Evolutionary conservation across 805 yeast genomes (phyloP).

Genomic region (Vanderwaltozyma yarrowii): DNA sequence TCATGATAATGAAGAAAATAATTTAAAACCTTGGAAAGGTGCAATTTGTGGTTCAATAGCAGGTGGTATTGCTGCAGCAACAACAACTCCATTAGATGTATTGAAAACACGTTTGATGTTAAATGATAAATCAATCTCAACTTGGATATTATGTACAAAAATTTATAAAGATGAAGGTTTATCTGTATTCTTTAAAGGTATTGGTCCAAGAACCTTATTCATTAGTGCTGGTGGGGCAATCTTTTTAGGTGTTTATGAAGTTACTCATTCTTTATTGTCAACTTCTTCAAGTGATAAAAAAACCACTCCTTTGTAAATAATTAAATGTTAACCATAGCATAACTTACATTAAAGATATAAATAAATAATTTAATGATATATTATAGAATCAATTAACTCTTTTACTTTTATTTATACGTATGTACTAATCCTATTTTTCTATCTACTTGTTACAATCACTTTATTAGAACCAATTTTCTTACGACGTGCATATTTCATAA

Average conservation of each 20-base stretch:
- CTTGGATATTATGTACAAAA: conserved; percentile 37
- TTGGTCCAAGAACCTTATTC: conserved; percentile 96
- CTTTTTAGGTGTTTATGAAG: conserved; percentile 87
- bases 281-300: conserved; percentile 2
- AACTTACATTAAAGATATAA: no score
- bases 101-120: conserved; percentile 83
- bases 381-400: not conserved
- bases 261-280: conserved; percentile 36
- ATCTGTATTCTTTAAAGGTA: conserved; percentile 64
- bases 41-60: conserved; percentile 77
- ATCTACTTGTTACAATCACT: conserved; percentile 27
- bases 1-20: conserved; percentile 31
- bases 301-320: conserved; percentile 9
- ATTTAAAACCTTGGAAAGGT: conserved; percentile 51
- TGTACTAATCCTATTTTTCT: not conserved
- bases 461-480: conserved; percentile 37
- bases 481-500: conserved; percentile 53
- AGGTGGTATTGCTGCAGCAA: conserved; percentile 74
- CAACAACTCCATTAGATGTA: conserved; percentile 73
- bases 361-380: no score
- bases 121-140: conserved; percentile 36
- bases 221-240: conserved; percentile 98
- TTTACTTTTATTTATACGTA: no score
- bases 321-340: no score
- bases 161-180: conserved; percentile 67